Evolutionary conservation across 2,329 filamentous ascomycete species (phyloP).

Genomic region (Myrmaecium sp.): DNA sequence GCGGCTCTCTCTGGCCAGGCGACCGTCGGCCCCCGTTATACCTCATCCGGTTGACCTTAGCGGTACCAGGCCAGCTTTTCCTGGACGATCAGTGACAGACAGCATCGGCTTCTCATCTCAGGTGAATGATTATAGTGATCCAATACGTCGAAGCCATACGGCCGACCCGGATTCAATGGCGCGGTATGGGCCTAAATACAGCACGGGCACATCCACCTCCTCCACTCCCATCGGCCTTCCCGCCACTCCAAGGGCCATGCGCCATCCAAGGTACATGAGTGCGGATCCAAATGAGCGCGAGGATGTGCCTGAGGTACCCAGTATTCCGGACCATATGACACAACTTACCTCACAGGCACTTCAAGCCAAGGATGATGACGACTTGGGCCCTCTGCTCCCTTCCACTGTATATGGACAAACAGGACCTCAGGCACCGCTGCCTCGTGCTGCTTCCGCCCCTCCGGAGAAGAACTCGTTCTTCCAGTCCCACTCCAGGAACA

Average conservation of each 20-base stretch:
- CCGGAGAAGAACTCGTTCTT: slow-evolving; percentile 26
- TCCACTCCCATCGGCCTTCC: slow-evolving; percentile 58
- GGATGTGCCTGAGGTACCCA: slow-evolving; percentile 35
- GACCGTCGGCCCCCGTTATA: slow-evolving; percentile 65
- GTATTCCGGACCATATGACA: slow-evolving; percentile 34
- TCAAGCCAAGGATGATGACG: slow-evolving; percentile 25
- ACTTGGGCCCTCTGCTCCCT: slow-evolving; percentile 29
- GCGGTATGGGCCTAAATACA: slow-evolving; percentile 16
- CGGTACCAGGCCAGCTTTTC: slow-evolving; percentile 16
- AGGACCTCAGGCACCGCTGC: slow-evolving; percentile 13
- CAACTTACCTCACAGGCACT: slow-evolving; percentile 10
- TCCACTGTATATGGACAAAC: slow-evolving; percentile 30
- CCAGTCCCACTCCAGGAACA: slow-evolving; percentile 14
- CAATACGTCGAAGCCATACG: slow-evolving; percentile 42
- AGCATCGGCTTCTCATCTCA: too few relatives aligned
- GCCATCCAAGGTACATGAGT: slow-evolving; percentile 53
- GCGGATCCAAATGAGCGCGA: slow-evolving; percentile 34
- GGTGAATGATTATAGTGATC: too few relatives aligned
- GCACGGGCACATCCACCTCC: slow-evolving; percentile 27
- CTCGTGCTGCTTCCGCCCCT: slow-evolving; percentile 31
- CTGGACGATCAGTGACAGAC: slow-evolving; percentile 20
- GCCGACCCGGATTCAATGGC: slow-evolving; percentile 39
- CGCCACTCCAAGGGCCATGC: slow-evolving; percentile 82
- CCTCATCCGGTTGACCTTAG: slow-evolving; percentile 52
- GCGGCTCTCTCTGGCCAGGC: slow-evolving; percentile 63